A percentile compares a stretch with the other conserved stretches of the same genome.
Evolutionary conservation across 148 eudicot genomes (phyloP).

Genomic region (Diospyros kaki): DNA sequence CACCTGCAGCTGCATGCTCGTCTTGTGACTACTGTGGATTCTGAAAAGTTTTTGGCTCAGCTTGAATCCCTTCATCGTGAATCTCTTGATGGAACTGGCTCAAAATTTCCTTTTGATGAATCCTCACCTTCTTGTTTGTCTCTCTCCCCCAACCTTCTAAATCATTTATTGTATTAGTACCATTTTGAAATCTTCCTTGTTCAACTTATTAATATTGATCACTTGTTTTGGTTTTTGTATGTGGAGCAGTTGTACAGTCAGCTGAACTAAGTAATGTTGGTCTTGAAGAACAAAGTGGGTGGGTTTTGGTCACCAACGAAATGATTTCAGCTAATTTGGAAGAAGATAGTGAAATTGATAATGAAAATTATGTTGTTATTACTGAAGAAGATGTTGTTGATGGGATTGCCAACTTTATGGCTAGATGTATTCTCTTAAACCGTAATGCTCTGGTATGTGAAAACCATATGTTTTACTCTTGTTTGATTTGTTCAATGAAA

Average conservation of each 20-base stretch:
- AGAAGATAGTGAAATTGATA: constrained; percentile 79
- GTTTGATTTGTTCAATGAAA: background rate
- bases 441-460: constrained; percentile 60
- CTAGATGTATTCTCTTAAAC: constrained; percentile 70
- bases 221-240: constrained; percentile 11
- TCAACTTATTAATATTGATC: constrained; percentile 1
- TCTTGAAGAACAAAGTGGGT: constrained; percentile 78
- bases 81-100: constrained; percentile 34
- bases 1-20: constrained; percentile 58
- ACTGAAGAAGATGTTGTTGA: constrained; percentile 87
- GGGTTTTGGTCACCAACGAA: constrained; percentile 92
- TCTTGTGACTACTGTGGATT: constrained; percentile 52
- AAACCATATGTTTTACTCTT: constrained; percentile 5
- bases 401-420: constrained; percentile 90
- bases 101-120: constrained; percentile 61
- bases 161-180: background rate
- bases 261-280: constrained; percentile 68
- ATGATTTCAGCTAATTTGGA: constrained; percentile 65
- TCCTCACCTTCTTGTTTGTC: constrained; percentile 42
- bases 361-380: constrained; percentile 70
- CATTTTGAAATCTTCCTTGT: background rate
- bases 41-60: constrained; percentile 50
- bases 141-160: background rate
- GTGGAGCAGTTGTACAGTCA: constrained; percentile 57
- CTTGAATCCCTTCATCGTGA: constrained; percentile 39